A percentile compares a stretch with the other conserved stretches of the same genome.
These are phyloP conservation scores for Coemansia guatemalensis DNA, from an alignment of 192 early-diverging fungal species.

Conservation along the genomic window DNA sequence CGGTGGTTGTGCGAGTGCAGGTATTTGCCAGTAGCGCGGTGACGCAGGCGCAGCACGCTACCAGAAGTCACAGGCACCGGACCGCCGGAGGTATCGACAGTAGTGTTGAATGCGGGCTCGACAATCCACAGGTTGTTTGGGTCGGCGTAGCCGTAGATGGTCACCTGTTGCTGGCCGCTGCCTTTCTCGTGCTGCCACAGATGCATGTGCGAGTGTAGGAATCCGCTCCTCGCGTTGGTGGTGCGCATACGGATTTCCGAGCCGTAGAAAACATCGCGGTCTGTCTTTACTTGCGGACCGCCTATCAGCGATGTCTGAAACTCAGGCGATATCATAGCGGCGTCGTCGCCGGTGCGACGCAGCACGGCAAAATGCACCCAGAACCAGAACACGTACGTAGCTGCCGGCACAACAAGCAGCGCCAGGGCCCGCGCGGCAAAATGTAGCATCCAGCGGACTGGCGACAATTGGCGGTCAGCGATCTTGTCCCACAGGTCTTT, in stretches of 20 bases:
- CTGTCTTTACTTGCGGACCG: conserved; percentile 35
- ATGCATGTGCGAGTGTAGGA: conserved; percentile 65
- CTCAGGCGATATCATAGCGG: conserved; percentile 87
- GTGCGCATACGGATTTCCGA: conserved; percentile 51
- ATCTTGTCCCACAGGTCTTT: conserved; percentile 88
- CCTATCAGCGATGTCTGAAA: conserved; percentile 85
- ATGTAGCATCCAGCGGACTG: conserved; percentile 58
- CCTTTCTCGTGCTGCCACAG: conserved; percentile 61
- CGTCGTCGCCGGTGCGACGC: conserved; percentile 74
- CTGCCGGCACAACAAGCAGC: conserved; percentile 77
- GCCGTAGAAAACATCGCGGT: conserved; percentile 55
- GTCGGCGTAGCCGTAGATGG: conserved; percentile 78
- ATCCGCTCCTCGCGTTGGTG: conserved; percentile 46
- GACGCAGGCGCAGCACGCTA: conserved; percentile 70
- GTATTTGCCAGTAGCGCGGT: conserved; percentile 59
- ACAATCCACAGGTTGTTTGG: conserved; percentile 82
- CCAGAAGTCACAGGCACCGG: conserved; percentile 62
- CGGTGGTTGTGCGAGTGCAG: conserved; percentile 76
- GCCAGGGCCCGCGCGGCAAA: conserved; percentile 82
- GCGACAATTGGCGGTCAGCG: conserved; percentile 64
- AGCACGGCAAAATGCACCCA: conserved; percentile 89
- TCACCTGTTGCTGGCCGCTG: conserved; percentile 77
- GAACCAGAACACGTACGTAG: conserved; percentile 84
- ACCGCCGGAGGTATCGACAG: conserved; percentile 22
- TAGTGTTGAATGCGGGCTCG: conserved; percentile 50